Evolutionary conservation across 1,139 yeast genomes (phyloP).

Genomic region (Debaryomyces robertsiae): DNA sequence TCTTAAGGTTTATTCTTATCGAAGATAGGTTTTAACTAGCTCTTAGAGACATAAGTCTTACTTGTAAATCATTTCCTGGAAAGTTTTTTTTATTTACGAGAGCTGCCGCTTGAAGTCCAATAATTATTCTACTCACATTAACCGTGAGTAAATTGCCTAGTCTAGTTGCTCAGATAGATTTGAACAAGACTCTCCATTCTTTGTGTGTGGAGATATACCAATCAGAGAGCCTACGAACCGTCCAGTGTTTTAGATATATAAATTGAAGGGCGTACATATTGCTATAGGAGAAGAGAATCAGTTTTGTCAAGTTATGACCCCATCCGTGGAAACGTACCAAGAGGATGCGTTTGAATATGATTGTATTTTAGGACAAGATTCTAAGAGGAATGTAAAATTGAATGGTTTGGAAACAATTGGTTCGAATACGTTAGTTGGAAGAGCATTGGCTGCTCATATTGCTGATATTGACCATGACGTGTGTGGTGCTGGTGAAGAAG

Average conservation of each 20-base stretch:
- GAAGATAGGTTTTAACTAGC: not conserved
- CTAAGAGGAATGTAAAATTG: not conserved
- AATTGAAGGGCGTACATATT: not conserved
- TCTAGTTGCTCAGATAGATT: constrained; percentile 13
- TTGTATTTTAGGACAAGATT: constrained; percentile 10
- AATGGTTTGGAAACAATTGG: not conserved
- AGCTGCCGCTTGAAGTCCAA: constrained; percentile 54
- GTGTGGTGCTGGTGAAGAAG: constrained; percentile 79
- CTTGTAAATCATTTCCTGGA: constrained; percentile 4
- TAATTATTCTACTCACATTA: constrained; percentile 30
- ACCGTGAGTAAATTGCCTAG: constrained; percentile 30
- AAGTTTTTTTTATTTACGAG: constrained; percentile 31
- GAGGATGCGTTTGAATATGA: constrained; percentile 18
- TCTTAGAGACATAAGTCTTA: not conserved
- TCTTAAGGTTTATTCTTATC: not conserved
- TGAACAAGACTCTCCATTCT: constrained; percentile 5
- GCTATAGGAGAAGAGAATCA: no score
- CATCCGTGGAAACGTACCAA: constrained; percentile 23
- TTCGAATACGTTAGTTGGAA: constrained; percentile 28
- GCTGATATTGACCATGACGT: constrained; percentile 53
- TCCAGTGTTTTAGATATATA: no score
- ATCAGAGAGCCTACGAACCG: not conserved
- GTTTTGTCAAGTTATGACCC: constrained; percentile 29
- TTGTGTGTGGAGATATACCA: constrained; percentile 8
- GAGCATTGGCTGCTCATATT: constrained; percentile 48